A percentile compares a stretch with the other conserved stretches of the same genome.
phyloP scores from a whole-genome alignment of 2,329 filamentous ascomycete species.

The Exophiala oligosperma region DNA sequence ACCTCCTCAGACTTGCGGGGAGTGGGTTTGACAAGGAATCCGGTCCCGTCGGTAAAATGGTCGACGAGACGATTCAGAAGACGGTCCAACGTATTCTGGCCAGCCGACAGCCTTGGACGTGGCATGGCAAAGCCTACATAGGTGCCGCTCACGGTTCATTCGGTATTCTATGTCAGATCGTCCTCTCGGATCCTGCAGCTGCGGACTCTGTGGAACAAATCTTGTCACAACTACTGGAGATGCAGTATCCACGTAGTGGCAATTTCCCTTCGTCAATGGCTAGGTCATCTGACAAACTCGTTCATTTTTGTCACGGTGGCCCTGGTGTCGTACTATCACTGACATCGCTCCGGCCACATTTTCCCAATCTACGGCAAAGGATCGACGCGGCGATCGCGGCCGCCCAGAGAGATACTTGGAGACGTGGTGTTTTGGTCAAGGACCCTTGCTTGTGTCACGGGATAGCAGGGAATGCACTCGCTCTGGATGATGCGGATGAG shows the following conservation, averaged over 20 bases:
- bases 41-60: slow-evolving; percentile 47
- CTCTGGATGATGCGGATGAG: slow-evolving; percentile 20
- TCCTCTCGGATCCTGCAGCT: slow-evolving; percentile 39
- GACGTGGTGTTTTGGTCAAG: slow-evolving; percentile 61
- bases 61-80: slow-evolving; percentile 55
- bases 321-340: slow-evolving; percentile 64
- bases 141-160: slow-evolving; percentile 69
- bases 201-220: slow-evolving; percentile 54
- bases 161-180: slow-evolving; percentile 69
- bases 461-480: slow-evolving; percentile 63
- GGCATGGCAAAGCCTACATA: slow-evolving; percentile 63
- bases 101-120: slow-evolving; percentile 60
- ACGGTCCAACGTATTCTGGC: slow-evolving; percentile 62
- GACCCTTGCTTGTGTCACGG: slow-evolving; percentile 67
- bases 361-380: slow-evolving; percentile 32
- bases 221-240: slow-evolving; percentile 56
- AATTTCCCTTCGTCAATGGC: slow-evolving; percentile 60
- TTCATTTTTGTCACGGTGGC: slow-evolving; percentile 69
- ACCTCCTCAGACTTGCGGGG: slow-evolving; percentile 64
- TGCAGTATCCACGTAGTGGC: slow-evolving; percentile 58
- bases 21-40: slow-evolving; percentile 55
- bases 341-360: slow-evolving; percentile 55
- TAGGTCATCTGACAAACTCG: slow-evolving; percentile 37
- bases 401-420: slow-evolving; percentile 54
- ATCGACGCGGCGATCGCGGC: slow-evolving; percentile 21